Percentiles rank a stretch among this genome's conserved stretches.
phyloP scores from a whole-genome alignment of 192 early-diverging fungal species.

The Coemansia sp. region DNA sequence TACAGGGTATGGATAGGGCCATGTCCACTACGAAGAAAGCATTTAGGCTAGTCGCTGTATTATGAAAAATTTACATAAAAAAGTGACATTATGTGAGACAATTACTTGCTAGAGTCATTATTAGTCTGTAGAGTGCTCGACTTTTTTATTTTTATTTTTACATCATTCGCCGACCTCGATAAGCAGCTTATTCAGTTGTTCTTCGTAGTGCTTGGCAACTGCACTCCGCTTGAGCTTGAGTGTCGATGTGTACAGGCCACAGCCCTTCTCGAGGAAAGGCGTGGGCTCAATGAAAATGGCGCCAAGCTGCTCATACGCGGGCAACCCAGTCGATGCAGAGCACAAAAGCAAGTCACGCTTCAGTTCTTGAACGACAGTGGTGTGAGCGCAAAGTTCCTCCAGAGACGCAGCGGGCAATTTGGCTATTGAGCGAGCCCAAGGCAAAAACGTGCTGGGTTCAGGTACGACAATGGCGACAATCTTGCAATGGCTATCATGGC shows the following conservation, averaged over 20 bases:
- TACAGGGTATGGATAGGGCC: too few species aligned
- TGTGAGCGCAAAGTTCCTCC: slow-evolving; percentile 56
- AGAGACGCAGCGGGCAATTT: slow-evolving; percentile 39
- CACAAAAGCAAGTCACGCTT: slow-evolving; percentile 59
- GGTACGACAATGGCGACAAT: slow-evolving; percentile 89
- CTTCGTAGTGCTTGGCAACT: slow-evolving; percentile 53
- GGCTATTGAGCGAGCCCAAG: slow-evolving; percentile 61
- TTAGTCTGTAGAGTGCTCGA: too few species aligned
- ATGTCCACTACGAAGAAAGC: too few species aligned
- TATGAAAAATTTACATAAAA: too few species aligned
- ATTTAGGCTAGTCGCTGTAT: too few species aligned
- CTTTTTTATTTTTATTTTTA: slow-evolving; percentile 61
- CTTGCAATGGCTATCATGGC: slow-evolving; percentile 76
- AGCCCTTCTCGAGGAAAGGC: slow-evolving; percentile 66
- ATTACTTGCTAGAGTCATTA: too few species aligned
- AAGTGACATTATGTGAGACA: too few species aligned
- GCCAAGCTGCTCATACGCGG: slow-evolving; percentile 77
- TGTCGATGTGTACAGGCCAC: slow-evolving; percentile 80
- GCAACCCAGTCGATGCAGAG: slow-evolving; percentile 64
- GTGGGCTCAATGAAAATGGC: slow-evolving; percentile 68
- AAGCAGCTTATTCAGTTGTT: slow-evolving; percentile 56
- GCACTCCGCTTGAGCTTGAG: slow-evolving; percentile 58
- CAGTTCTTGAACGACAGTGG: slow-evolving; percentile 59
- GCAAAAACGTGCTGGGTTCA: slow-evolving; percentile 59
- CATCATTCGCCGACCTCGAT: slow-evolving; percentile 57